Evolutionary conservation across 345 rosid species (phyloP), one percentile per base, ranked within the genome.

Genomic region (Bruguiera sexangula): DNA sequence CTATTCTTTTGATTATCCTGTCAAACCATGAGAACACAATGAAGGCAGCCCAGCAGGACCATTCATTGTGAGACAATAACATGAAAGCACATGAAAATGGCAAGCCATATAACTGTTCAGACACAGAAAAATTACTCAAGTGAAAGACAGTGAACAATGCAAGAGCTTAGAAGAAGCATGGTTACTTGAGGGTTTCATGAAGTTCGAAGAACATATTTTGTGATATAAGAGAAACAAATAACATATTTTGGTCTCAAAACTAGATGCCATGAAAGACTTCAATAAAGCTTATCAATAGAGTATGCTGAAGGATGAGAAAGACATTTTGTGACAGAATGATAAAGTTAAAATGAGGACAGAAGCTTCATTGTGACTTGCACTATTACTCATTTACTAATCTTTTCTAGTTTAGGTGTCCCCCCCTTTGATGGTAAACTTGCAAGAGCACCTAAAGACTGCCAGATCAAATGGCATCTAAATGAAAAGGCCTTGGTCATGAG

Each of bases 1-100:
- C 80, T 78, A 63, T 88, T 93, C 70, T 78, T 87, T 77, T 75
- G 85, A 61, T 77, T 83, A 63, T 84, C 86, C 97, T 91, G 79
- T 69, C 67, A 68, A 24, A 24, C 61, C 68, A 54, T 21, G 53
- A 54, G 46, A 66, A 30, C 36, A 60, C 27, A 76, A 66, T 7
- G n/a, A 56, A 55, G 37, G 58, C 13, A 27, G 11, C n/a, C 36
- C 24, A 65, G 4, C 8, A 26, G 8, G 36, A 24, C 18, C 26
- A 34, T 30, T 15, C 13, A 34, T 27, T 56, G 60, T 39, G 34
- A n/a, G 43, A 34, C 43, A 36, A 65, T 9, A 4, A 65, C 22
- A 55, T 29, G 26, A 58, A 36, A 54, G 0, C 27, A 52, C 9
- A 43, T 24, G 36, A 50, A 36, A 52, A 32, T 13, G 24, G 39